phyloP scores from a whole-genome alignment of 2,329 filamentous ascomycete genomes.

The Penicillium sp. region DNA sequence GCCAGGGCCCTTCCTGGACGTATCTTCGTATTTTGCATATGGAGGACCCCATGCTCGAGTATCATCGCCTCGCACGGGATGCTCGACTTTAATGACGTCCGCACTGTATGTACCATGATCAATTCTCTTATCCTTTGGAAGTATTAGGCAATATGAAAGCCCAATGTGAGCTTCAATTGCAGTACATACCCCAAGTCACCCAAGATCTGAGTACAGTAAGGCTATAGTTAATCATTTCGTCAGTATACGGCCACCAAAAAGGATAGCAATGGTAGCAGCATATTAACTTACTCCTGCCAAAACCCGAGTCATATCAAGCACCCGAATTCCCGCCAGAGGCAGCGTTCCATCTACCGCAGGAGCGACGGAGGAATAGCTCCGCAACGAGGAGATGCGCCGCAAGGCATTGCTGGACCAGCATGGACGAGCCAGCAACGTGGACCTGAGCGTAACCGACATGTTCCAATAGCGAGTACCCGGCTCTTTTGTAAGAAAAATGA shows the following conservation, averaged over 20 bases:
- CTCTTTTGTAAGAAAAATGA: slow-evolving; percentile 3
- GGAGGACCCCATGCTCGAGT: slow-evolving; percentile 96
- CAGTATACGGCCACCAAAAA: slow-evolving; percentile 8
- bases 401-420: slow-evolving; percentile 25
- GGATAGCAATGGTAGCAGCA: not conserved
- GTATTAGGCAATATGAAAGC: not conserved
- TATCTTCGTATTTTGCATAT: slow-evolving; percentile 75
- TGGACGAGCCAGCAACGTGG: slow-evolving; percentile 28
- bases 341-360: slow-evolving; percentile 50
- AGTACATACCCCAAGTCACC: slow-evolving; percentile 84
- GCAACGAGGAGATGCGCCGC: slow-evolving; percentile 29
- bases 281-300: slow-evolving; percentile 75
- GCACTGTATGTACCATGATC: slow-evolving; percentile 58
- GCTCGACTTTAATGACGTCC: slow-evolving; percentile 96
- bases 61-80: slow-evolving; percentile 87
- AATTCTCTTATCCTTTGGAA: not conserved
- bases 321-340: slow-evolving; percentile 81
- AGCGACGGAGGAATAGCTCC: slow-evolving; percentile 46
- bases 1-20: slow-evolving; percentile 65
- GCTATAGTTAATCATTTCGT: slow-evolving; percentile 55
- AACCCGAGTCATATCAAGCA: slow-evolving; percentile 96
- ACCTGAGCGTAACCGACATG: slow-evolving; percentile 31
- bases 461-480: not conserved
- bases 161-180: not conserved
- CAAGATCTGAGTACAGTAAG: slow-evolving; percentile 95